Conservation (phyloP, 352 stramenopile species). For the Aphanomyces cochlioides region DNA sequence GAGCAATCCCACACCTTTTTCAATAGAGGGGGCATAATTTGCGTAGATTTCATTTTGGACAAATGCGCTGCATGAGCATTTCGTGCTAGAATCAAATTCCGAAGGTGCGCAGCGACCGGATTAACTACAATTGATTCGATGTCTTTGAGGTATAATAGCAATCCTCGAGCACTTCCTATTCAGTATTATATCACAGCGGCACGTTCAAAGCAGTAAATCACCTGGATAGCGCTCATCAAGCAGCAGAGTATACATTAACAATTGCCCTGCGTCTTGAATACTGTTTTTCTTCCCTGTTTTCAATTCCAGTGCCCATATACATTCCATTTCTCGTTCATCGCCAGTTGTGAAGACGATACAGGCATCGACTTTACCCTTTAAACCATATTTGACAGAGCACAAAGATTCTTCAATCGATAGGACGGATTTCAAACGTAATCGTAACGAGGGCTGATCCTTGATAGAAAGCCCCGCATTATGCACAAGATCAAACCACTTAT, state of each 20-base stretch:
- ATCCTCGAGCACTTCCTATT: constrained; percentile 37
- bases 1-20: constrained; percentile 59
- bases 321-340: constrained; percentile 2
- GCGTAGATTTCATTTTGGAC: constrained; percentile 56
- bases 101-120: constrained; percentile 52
- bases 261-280: constrained; percentile 73
- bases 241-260: constrained; percentile 86
- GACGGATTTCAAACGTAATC: constrained; percentile 30
- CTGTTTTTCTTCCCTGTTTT: constrained; percentile 79
- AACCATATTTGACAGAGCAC: constrained; percentile 78
- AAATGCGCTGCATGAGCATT: constrained; percentile 47
- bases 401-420: constrained; percentile 81
- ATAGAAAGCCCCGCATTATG: background rate
- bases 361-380: constrained; percentile 75
- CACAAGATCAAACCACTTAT: background rate
- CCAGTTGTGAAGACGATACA: constrained; percentile 50
- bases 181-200: constrained; percentile 23
- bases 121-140: constrained; percentile 67
- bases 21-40: constrained; percentile 69
- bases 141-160: constrained; percentile 67
- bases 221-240: constrained; percentile 70
- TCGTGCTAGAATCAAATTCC: constrained; percentile 58
- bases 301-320: constrained; percentile 59
- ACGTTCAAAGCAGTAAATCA: constrained; percentile 30
- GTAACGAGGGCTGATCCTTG: background rate